Conservation (phyloP, 768 basidiomycete species). For the Pilatotrama ljubarskyi region DNA sequence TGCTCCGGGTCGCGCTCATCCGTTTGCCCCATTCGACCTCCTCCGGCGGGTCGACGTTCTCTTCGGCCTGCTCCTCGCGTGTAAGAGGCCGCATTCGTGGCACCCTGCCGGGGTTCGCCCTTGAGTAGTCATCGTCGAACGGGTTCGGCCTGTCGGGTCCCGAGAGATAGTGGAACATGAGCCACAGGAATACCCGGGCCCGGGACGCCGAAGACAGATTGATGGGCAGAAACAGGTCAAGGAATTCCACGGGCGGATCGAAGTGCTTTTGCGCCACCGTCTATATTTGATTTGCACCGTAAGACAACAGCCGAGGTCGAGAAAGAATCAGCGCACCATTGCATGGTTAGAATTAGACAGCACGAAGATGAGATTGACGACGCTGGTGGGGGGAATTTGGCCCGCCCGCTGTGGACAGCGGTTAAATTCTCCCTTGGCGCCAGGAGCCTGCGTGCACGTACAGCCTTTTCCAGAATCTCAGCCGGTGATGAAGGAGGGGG, state of each 20-base stretch:
- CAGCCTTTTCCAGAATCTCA: slow-evolving; percentile 68
- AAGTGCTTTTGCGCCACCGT: slow-evolving; percentile 60
- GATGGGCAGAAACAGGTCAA: slow-evolving; percentile 84
- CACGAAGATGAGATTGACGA: slow-evolving; percentile 85
- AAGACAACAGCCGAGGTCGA: background rate
- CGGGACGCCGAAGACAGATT: slow-evolving; percentile 71
- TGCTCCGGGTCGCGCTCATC: slow-evolving; percentile 72
- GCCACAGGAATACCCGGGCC: slow-evolving; percentile 79
- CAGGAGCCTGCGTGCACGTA: slow-evolving; percentile 37
- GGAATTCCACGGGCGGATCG: slow-evolving; percentile 69
- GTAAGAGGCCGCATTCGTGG: slow-evolving; percentile 59
- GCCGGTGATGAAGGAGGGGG: slow-evolving; percentile 72
- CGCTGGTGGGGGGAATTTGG: slow-evolving; percentile 75
- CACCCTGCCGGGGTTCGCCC: slow-evolving; percentile 57
- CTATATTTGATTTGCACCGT: slow-evolving; percentile 24
- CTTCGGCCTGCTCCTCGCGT: slow-evolving; percentile 52
- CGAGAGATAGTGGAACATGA: slow-evolving; percentile 82
- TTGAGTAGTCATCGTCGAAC: slow-evolving; percentile 68
- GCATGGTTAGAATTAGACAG: slow-evolving; percentile 71
- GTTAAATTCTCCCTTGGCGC: slow-evolving; percentile 8
- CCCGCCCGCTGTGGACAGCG: slow-evolving; percentile 48
- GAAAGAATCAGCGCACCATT: slow-evolving; percentile 44
- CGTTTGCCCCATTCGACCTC: slow-evolving; percentile 76
- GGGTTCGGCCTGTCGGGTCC: slow-evolving; percentile 63
- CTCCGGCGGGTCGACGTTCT: slow-evolving; percentile 78